Base-by-base conservation (phyloP, 352 stramenopile genomes). In the Globisporangium uncinulatum region DNA sequence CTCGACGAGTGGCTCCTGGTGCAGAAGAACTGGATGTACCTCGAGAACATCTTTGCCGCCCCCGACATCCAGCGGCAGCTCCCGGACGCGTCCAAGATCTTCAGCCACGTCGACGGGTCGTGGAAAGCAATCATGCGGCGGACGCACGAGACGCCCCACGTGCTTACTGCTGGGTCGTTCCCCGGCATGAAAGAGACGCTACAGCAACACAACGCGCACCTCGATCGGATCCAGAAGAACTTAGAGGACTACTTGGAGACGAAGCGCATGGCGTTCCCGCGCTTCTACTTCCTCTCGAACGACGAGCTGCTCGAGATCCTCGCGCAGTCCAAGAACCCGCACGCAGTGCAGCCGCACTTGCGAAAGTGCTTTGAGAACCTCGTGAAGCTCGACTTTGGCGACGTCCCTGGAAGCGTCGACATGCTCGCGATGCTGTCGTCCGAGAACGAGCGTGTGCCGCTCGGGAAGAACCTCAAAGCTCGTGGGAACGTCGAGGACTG, bases 251-350 rank as follows among this genome's bases (percentile, higher is more conserved):
- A 97, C 61, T 67, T 97, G 5, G 90, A 97, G 58, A 97, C 88
- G 1, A 97, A 97, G 51, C 77, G 90, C 10, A 96, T 96, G 86
- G 87, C 87, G 4, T 97, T 97, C 51, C 90, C 90, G 6, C 70
- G 86, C 0, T 98, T 98, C 67, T 98, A 98, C 69, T 98, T 98
- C 57, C 64, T 98, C 2, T 97, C 91, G 0, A 97, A 98, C 53
- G 95, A 98, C 48, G 95, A 97, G 39, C 67, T 98, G 19, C 73
- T 98, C 0, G 94, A 98, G 58, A 98, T 98, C 39, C 64, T 98
- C 1, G 91, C 92, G 8, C 93, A 98, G 50, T 91, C 92, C 5
- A 98, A 97, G 70, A 96, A 98, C 55, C 94, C 94, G 10, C 89
- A 97, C 31, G 89, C 87, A 0, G 92, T 98, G 14, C 94, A 98